phyloP scores from a whole-genome alignment of 169 alveolate species.

The Plasmodium coatneyi region DNA sequence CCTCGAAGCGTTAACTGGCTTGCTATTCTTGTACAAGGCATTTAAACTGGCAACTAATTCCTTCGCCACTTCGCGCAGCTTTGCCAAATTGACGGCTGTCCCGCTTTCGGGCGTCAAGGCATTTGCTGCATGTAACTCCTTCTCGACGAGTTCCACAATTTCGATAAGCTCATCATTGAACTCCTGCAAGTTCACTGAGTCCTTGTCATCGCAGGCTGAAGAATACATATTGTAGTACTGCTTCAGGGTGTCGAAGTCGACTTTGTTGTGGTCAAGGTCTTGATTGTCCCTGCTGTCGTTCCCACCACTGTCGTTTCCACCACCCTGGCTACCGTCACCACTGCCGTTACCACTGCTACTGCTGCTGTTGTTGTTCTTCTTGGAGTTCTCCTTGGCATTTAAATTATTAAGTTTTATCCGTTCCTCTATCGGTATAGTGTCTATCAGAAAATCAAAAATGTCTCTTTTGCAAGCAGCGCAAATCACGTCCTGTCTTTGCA shows the following conservation, averaged over 20 bases:
- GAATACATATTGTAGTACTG: constrained; percentile 48
- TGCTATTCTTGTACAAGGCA: neutral
- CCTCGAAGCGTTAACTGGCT: neutral
- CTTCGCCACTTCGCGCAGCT: neutral
- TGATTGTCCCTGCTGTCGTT: neutral
- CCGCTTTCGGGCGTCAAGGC: neutral
- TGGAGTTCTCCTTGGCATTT: constrained; percentile 4
- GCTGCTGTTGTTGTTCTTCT: neutral
- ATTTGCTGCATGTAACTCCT: neutral
- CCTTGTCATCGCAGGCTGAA: neutral
- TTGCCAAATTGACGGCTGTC: neutral
- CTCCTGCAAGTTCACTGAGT: neutral
- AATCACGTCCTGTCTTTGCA: constrained; percentile 88
- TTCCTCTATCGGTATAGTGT: constrained; percentile 74
- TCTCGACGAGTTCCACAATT: neutral
- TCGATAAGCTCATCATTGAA: neutral
- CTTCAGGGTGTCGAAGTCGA: constrained; percentile 38
- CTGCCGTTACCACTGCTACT: neutral
- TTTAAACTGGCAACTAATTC: neutral
- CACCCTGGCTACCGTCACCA: neutral
- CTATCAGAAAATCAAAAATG: constrained; percentile 93
- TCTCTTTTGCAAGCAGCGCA: constrained; percentile 91
- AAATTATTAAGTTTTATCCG: constrained; percentile 37
- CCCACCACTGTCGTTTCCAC: neutral
- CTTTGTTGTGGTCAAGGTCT: neutral